phyloP scores from a whole-genome alignment of 257 asterid species.

The Nicotiana attenuata region DNA sequence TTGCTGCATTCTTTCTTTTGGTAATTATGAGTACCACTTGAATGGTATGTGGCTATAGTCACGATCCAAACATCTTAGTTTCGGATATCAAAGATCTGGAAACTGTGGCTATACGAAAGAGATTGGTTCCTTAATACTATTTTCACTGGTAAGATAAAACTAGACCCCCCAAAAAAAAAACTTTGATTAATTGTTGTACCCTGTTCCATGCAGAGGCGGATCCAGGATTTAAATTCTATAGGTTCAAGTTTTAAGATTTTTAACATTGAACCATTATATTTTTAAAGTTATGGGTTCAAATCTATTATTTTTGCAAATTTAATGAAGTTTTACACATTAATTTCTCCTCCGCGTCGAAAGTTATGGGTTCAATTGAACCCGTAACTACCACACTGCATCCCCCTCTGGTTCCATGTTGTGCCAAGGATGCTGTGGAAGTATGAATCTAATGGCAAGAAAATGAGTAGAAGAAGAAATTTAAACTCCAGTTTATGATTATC shows the following conservation, averaged over 20 bases:
- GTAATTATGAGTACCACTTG: neutral
- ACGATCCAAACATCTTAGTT: neutral
- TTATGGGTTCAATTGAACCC: too few relatives aligned
- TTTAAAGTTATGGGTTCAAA: too few relatives aligned
- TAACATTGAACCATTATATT: too few relatives aligned
- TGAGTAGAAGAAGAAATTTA: neutral
- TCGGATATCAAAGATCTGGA: neutral
- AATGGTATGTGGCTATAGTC: conserved; percentile 1
- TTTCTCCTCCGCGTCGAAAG: too few relatives aligned
- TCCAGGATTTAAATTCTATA: too few relatives aligned
- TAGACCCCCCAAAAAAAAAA: neutral
- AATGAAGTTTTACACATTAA: too few relatives aligned
- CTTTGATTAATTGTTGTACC: neutral
- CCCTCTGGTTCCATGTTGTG: neutral
- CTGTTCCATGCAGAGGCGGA: neutral
- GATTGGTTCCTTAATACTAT: neutral
- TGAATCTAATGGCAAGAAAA: neutral
- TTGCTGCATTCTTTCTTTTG: neutral
- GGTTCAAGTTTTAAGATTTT: too few relatives aligned
- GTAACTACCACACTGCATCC: too few relatives aligned
- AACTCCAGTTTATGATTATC: neutral
- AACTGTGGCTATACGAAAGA: neutral
- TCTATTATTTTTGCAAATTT: too few relatives aligned
- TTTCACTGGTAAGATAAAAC: neutral
- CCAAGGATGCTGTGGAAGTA: neutral